phyloP scores from a whole-genome alignment of 2,329 filamentous ascomycete genomes.

The Alternaria tenuissima region DNA sequence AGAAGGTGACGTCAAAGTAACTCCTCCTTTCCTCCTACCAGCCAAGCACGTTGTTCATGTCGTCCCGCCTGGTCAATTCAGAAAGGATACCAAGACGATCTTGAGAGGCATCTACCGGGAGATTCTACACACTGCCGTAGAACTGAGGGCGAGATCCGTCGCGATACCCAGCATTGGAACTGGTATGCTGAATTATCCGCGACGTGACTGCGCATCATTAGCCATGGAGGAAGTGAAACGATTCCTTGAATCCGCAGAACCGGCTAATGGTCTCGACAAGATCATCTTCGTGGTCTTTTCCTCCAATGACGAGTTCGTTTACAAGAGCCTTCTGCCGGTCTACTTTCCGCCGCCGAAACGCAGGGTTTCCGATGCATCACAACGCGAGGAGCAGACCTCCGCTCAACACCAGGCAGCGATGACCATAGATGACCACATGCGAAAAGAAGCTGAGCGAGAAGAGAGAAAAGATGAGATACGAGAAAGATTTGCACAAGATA shows the following conservation, averaged over 20 bases:
- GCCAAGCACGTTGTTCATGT: constrained; percentile 42
- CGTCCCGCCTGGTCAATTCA: constrained; percentile 38
- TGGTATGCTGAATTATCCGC: constrained; percentile 39
- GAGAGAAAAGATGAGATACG: constrained; percentile 27
- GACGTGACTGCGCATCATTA: constrained; percentile 37
- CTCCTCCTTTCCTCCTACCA: constrained; percentile 38
- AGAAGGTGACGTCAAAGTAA: constrained; percentile 40
- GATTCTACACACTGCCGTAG: constrained; percentile 33
- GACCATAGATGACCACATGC: constrained; percentile 32
- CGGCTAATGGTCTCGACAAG: constrained; percentile 33
- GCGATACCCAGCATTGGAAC: constrained; percentile 47
- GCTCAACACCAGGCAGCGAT: constrained; percentile 34
- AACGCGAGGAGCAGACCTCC: constrained; percentile 32
- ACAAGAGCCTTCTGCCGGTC: constrained; percentile 42
- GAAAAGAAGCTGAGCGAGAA: constrained; percentile 33
- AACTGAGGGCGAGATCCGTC: constrained; percentile 39
- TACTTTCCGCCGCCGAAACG: constrained; percentile 41
- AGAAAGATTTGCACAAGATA: constrained; percentile 21
- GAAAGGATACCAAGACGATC: constrained; percentile 31
- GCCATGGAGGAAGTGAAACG: constrained; percentile 46
- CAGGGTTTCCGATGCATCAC: neutral
- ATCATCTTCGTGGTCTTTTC: constrained; percentile 44
- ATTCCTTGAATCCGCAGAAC: constrained; percentile 37
- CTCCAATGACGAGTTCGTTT: constrained; percentile 41
- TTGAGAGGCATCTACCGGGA: constrained; percentile 42